Evolutionary conservation across 176 grass and related monocot genomes (phyloP), one percentile per base, ranked within the genome.

Genomic region (Juncus effusus): DNA sequence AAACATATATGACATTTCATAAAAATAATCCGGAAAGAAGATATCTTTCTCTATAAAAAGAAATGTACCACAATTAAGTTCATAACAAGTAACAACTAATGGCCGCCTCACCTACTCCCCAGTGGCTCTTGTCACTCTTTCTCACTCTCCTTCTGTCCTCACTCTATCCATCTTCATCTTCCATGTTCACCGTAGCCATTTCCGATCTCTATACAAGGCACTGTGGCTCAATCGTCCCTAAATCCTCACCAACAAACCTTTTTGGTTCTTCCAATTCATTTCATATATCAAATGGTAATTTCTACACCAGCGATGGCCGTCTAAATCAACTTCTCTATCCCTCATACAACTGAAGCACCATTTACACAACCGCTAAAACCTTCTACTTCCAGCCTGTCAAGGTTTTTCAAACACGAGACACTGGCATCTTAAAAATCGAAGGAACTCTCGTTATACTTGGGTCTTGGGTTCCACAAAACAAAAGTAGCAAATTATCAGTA

Each of bases 371-470:
- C 15, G 8, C 12, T 4, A 14, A 7, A 28, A 39, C 40, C 12
- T 69, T 69, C 16, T n/a, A 69, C 55, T 69, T 91, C 70, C 63
- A 76, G 49, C 79, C 81, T 10, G 56, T 70, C 65, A 78, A 72
- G 42, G 65, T 86, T 57, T 47, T 13, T 50, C 81, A 12, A 38
- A 96, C 93, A 1, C 19, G 16, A 36, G 60, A 70, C 47, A 4
- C 67, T 40, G 78, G 77, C 67, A 62, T 84, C 49, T 44, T 84
- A 71, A 76, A 88, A 67, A 65, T 91, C 62, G 40, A 75, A 62
- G 85, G 84, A 54, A 89, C 77, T n/a, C 77, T 91, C 59, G 39
- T 73, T 62, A 45, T 96, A 61, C 81, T 66, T 38, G 85, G 84
- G 36, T 58, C 59, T 0, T 37, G 53, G 16, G 64, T 38, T 15